Evolutionary conservation across 345 rosid species (phyloP), one percentile per base, ranked within the genome.

Genomic region (Firmiana major): DNA sequence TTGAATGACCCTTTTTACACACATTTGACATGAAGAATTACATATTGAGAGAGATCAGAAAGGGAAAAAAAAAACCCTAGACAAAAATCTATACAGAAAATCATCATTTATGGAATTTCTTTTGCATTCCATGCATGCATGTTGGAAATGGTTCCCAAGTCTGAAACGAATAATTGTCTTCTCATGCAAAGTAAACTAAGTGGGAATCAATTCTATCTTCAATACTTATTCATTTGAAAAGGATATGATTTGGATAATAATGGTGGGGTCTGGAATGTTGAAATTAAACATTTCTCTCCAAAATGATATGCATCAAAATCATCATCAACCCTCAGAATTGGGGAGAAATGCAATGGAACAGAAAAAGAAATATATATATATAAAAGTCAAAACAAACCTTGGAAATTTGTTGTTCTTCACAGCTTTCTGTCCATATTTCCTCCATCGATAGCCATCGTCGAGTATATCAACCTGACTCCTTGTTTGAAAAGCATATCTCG

Each of bases 381-480:
- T 7, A 19, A 1, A 6, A 12, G 26, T 21, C 5, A 58, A 45
- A 15, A 6, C 55, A 22, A 34, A 86, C 89, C 89, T 86, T 16
- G 89, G 87, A 58, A 86, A 86, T 75, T 79, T 86, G 86, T 86
- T 86, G 87, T 86, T 86, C 81, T 90, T 90, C 22, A 90, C 92
- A 4, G 91, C 91, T 66, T 90, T 90, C 59, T 90, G 94, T 0
- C 94, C 94, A 40, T 90, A 90, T 74, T 90, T 90, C 83, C 94
- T 85, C 94, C 94, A 90, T 3, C 92, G 84, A 82, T 90, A 90
- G 34, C 94, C 94, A 81, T 90, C 94, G 60, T 90, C 94, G 2
- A 90, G 84, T 57, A 89, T 82, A 83, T 90, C 94, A 58, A 89
- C 90, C 6, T 84, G 92, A 46, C 89, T 90, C 82, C 90, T 84